Conservation (phyloP, 441 rosid species). For the Cnidoscolus chayamansa region DNA sequence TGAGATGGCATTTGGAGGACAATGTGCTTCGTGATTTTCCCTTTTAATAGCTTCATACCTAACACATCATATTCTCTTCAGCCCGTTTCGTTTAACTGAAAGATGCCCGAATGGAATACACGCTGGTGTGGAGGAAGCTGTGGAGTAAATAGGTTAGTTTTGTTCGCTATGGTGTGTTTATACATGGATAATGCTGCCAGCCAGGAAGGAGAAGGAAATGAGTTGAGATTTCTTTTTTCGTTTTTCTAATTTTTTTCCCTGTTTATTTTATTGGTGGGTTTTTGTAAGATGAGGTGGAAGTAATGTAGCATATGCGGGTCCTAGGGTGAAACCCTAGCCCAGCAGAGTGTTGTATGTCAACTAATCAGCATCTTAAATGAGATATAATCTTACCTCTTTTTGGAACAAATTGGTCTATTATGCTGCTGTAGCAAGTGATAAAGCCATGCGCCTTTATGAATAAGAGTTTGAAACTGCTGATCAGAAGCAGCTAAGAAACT, state of each 20-base stretch:
- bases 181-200: constrained; percentile 11
- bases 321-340: constrained; percentile 33
- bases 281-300: constrained; percentile 39
- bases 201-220: neutral
- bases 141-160: constrained; percentile 14
- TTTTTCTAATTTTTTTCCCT: neutral
- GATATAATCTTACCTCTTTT: neutral
- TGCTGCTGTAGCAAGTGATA: neutral
- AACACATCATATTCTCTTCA: constrained; percentile 20
- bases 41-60: constrained; percentile 15
- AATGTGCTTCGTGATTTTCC: constrained; percentile 16
- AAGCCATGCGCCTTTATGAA: too few relatives aligned
- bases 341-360: constrained; percentile 27
- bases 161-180: constrained; percentile 16
- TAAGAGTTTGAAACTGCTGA: too few relatives aligned
- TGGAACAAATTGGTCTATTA: neutral
- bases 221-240: neutral
- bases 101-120: constrained; percentile 4
- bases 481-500: neutral
- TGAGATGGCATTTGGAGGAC: constrained; percentile 12
- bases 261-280: constrained; percentile 9
- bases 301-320: constrained; percentile 29
- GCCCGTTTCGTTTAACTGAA: constrained; percentile 12
- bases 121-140: constrained; percentile 15
- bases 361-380: constrained; percentile 4